These are phyloP conservation scores for Emericellopsis atlantica DNA, from an alignment of 2,329 filamentous ascomycete species.

Conservation along the genomic window DNA sequence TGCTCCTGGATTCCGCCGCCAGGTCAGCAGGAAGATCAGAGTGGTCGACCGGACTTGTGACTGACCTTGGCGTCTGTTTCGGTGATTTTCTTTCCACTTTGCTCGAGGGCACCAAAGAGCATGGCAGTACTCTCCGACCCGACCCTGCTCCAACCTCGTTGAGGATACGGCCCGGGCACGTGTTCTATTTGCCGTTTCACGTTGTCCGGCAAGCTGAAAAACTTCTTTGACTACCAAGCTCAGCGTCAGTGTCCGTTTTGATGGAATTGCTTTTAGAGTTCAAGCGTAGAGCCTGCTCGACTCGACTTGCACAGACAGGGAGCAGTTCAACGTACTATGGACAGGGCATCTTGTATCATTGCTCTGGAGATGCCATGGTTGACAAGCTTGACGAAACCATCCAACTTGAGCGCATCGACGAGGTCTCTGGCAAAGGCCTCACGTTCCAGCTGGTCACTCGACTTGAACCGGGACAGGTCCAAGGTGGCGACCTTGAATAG, in stretches of 20 bases:
- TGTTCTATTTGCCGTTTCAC: conserved; percentile 16
- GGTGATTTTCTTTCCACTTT: background rate
- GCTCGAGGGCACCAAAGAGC: conserved; percentile 10
- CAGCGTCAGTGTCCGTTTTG: background rate
- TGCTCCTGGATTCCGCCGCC: background rate
- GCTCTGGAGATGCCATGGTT: conserved; percentile 2
- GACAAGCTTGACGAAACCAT: conserved; percentile 3
- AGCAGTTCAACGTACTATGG: background rate
- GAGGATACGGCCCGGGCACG: conserved; percentile 13
- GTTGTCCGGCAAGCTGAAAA: conserved; percentile 9
- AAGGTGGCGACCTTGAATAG: no score
- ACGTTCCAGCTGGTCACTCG: no score
- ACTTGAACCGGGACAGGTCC: no score
- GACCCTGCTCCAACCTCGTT: conserved; percentile 16
- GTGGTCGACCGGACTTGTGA: background rate
- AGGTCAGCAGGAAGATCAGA: background rate
- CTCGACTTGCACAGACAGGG: background rate
- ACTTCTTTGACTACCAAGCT: background rate
- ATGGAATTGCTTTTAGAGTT: background rate
- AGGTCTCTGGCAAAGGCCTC: background rate
- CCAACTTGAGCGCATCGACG: background rate
- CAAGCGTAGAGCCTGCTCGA: background rate
- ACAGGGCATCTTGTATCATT: background rate
- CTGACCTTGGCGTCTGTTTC: background rate
- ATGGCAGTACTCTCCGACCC: conserved; percentile 13